Conservation (phyloP, 495 filamentous ascomycete genomes). For the Penicillium nucicola region DNA sequence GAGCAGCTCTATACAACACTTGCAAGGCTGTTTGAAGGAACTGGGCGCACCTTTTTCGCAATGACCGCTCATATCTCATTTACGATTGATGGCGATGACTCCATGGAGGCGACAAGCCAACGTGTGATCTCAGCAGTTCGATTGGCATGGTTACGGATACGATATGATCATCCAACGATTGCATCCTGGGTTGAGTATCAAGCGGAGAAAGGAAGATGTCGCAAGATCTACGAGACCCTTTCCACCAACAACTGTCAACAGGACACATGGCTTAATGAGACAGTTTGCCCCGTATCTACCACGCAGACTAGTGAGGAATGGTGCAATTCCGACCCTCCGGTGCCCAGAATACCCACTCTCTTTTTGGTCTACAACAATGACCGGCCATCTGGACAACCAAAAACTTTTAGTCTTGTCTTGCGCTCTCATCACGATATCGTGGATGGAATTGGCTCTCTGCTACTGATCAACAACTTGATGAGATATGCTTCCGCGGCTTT, state of each 20-base stretch:
- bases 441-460: slow-evolving; percentile 46
- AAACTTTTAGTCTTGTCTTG: slow-evolving; percentile 42
- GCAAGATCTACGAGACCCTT: slow-evolving; percentile 36
- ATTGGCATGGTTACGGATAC: slow-evolving; percentile 39
- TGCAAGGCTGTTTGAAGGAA: slow-evolving; percentile 34
- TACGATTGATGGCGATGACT: neutral
- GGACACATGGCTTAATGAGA: slow-evolving; percentile 37
- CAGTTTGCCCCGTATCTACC: slow-evolving; percentile 29
- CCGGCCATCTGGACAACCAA: too few relatives aligned
- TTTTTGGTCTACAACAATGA: slow-evolving; percentile 32
- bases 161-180: slow-evolving; percentile 43
- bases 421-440: slow-evolving; percentile 46
- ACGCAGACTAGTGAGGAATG: slow-evolving; percentile 31
- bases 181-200: slow-evolving; percentile 32
- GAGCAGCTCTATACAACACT: slow-evolving; percentile 41
- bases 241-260: too few relatives aligned
- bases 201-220: slow-evolving; percentile 24
- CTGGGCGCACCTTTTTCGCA: slow-evolving; percentile 37
- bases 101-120: too few relatives aligned
- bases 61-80: slow-evolving; percentile 28
- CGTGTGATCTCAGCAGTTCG: too few relatives aligned
- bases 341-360: slow-evolving; percentile 31
- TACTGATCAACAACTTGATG: slow-evolving; percentile 28
- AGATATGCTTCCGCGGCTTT: slow-evolving; percentile 8
- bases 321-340: slow-evolving; percentile 40